Base-by-base conservation (phyloP, 495 filamentous ascomycete species). In the Hypoxylon lenormandii region DNA sequence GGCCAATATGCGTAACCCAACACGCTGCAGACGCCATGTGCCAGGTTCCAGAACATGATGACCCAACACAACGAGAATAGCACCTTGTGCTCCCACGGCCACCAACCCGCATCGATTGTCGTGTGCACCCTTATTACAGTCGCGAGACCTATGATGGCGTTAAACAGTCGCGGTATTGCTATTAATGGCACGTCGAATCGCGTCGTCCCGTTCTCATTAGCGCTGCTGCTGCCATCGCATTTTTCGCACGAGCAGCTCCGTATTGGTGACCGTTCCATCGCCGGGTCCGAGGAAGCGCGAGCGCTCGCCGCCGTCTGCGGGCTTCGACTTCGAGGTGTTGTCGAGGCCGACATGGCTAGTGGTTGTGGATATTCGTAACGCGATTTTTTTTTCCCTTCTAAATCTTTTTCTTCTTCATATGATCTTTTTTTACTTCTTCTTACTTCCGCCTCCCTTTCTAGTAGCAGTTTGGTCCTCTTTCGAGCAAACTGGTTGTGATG, bases 1-100 rank as follows among this genome's bases (percentile, higher is more conserved):
- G 71, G 71, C 71, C 71, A 74, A 46, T 67, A 74, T 15, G 66
- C 62, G 51, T 74, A 74, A 13, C 71, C 71, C 10, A 74, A 38
- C 6, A 74, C 43, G 21, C 62, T 67, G 30, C 57, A 66, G 4
- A 64, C 21, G 12, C 48, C 63, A 26, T 74, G 71, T 12, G 63
- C 57, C 22, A 71, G 55, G 55, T 74, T 74, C 71, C 71, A 74
- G 42, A 67, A 67, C n/a, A 74, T 19, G 28, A 46, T 42, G 18
- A 71, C 22, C 72, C 72, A 74, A 53, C 67, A 71, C 10, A 74
- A 36, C 15, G 67, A 65, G 46, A 74, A 74, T 16, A 74, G 56
- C 19, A 74, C 63, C 56, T 74, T 74, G 22, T 74, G 64, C 57
- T 74, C 67, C 72, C 72, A 74, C 16, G 72, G 72, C 72, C 72